Base-by-base conservation (phyloP, 148 eudicot species). In the Vaccinium myrtillus region DNA sequence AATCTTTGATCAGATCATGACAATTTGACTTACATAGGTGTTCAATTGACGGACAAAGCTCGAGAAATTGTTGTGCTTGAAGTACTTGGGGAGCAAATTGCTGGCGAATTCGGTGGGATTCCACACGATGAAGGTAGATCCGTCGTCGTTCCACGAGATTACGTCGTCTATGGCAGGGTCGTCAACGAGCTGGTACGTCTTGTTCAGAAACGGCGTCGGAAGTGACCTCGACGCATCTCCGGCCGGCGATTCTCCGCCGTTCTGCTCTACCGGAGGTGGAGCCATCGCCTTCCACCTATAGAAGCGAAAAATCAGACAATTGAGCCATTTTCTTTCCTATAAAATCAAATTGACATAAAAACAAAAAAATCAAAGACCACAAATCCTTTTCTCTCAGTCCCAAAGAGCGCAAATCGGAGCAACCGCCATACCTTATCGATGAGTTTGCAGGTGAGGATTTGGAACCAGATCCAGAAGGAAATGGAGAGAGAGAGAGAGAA, bases 61-160 rank as follows among this genome's bases (percentile, higher is more conserved):
- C 16, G 99, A 96, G 91, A 96, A 95, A 84, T 96, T 96, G 65
- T 94, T 96, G 84, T 96, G 99, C 87, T 96, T 96, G 86, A 96
- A 96, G 75, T 90, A 94, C 65, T 92, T 94, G 1, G 99, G 98
- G 0, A 96, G 95, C 88, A 96, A 92, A 91, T 96, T 98, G 18
- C 93, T 91, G 23, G 99, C 98, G 67, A 96, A 96, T n/a, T 94
- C 97, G 19, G 95, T 90, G 0, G 95, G 93, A 88, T 94, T 94
- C 94, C 99, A 93, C 0, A 94, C 98, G 63, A 96, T 84, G 90
- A 96, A 96, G 30, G 88, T 87, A 81, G 98, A 93, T 92, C 99
- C 99, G 36, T 94, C 97, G 48, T 92, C 98, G 51, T 93, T 96
- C 99, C 99, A 94, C 2, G 99, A 96, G 81, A 94, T 91, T 39